Evolutionary conservation across 352 stramenopile species (phyloP).

Genomic region (Globisporangium canariense): DNA sequence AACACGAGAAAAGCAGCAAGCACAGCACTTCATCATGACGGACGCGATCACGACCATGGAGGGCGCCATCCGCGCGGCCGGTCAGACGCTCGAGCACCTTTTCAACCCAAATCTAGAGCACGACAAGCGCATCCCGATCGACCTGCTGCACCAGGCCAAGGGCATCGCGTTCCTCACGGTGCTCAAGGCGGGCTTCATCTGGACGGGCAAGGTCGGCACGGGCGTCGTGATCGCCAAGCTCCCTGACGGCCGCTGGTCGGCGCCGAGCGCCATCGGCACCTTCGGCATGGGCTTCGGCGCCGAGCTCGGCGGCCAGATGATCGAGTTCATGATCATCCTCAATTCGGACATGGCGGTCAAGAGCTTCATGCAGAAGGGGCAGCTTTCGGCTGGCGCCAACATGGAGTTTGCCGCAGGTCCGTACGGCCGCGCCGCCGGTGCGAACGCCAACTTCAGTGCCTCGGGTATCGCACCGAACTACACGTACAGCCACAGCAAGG

Average conservation of each 20-base stretch:
- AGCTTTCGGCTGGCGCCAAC: conserved; percentile 80
- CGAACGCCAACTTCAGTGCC: conserved; percentile 73
- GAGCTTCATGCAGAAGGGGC: conserved; percentile 82
- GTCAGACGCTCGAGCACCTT: conserved; percentile 90
- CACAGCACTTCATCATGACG: conserved; percentile 27
- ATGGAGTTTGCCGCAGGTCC: conserved; percentile 79
- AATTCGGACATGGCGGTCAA: conserved; percentile 93
- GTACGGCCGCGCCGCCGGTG: conserved; percentile 73
- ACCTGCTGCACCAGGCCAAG: conserved; percentile 87
- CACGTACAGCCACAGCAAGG: conserved; percentile 87
- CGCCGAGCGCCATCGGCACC: conserved; percentile 93
- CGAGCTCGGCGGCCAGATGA: conserved; percentile 76
- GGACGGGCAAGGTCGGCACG: conserved; percentile 80
- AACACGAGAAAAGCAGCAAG: background rate
- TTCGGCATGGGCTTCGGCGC: conserved; percentile 85
- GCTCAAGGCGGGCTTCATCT: conserved; percentile 88
- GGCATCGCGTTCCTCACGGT: conserved; percentile 92
- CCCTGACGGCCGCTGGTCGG: conserved; percentile 93
- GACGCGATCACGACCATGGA: conserved; percentile 89
- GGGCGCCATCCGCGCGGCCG: conserved; percentile 85
- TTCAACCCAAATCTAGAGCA: conserved; percentile 85
- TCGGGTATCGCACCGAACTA: conserved; percentile 83
- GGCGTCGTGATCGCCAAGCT: conserved; percentile 94
- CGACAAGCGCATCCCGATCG: conserved; percentile 87
- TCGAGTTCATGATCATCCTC: conserved; percentile 90